Conservation (phyloP, 805 yeast species). For the Kodamaea hsintzibuensis region DNA sequence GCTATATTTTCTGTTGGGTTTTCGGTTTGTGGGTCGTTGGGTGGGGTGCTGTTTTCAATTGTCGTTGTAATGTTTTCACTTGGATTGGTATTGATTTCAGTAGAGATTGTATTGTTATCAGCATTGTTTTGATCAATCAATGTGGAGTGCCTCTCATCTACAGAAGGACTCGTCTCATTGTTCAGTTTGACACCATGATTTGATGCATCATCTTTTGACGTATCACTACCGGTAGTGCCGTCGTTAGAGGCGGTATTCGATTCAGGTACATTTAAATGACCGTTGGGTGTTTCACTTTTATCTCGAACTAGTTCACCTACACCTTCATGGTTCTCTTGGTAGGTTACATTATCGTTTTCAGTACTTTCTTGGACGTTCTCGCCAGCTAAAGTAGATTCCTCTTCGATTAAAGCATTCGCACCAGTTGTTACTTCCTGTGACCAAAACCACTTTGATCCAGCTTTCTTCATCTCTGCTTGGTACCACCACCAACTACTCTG, state of each 20-base stretch:
- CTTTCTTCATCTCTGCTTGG: background rate
- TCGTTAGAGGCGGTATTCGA: background rate
- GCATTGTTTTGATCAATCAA: background rate
- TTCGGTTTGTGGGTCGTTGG: background rate
- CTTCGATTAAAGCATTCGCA: background rate
- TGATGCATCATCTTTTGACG: background rate
- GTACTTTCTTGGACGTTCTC: background rate
- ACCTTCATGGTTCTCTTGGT: background rate
- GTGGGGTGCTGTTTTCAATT: background rate
- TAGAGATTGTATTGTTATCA: background rate
- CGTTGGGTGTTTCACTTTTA: background rate
- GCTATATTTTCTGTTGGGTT: background rate
- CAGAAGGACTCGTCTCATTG: background rate
- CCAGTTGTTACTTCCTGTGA: background rate
- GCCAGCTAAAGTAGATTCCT: background rate
- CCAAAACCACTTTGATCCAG: slow-evolving; percentile 1
- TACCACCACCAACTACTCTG: background rate
- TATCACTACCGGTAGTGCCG: background rate
- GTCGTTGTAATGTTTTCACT: background rate
- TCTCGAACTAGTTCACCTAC: background rate
- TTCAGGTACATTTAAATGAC: background rate
- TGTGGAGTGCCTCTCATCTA: background rate
- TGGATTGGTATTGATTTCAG: background rate
- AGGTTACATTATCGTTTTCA: no score
- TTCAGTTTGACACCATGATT: no score